Evolutionary conservation across 2,329 filamentous ascomycete genomes (phyloP).

Genomic region (Pyrenophora teres): DNA sequence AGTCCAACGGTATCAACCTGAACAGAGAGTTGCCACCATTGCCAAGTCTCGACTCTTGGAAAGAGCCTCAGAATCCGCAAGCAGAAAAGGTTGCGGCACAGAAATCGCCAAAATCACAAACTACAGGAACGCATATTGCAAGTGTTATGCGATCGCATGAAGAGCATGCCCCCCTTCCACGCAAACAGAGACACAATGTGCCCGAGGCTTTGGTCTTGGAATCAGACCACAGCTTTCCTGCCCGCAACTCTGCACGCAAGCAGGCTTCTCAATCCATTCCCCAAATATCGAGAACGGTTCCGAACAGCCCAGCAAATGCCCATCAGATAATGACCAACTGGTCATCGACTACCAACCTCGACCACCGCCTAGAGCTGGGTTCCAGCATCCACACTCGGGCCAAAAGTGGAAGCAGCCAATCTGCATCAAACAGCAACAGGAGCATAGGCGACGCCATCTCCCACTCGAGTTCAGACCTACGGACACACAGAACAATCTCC

Average conservation of each 20-base stretch:
- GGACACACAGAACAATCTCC: constrained; percentile 12
- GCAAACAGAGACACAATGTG: constrained; percentile 35
- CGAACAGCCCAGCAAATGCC: constrained; percentile 11
- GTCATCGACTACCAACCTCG: constrained; percentile 29
- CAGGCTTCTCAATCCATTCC: constrained; percentile 14
- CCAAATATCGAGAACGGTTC: constrained; percentile 16
- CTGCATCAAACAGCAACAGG: constrained; percentile 26
- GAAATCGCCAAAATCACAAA: constrained; percentile 24
- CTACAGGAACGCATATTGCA: constrained; percentile 39
- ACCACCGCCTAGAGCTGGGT: constrained; percentile 21
- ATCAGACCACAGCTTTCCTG: constrained; percentile 25
- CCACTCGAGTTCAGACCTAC: constrained; percentile 39
- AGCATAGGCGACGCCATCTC: constrained; percentile 39
- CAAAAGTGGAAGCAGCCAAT: constrained; percentile 18
- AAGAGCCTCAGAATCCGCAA: constrained; percentile 24
- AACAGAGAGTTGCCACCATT: constrained; percentile 56
- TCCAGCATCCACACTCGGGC: constrained; percentile 23
- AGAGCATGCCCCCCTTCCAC: constrained; percentile 34
- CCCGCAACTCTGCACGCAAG: constrained; percentile 21
- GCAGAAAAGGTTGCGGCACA: constrained; percentile 23
- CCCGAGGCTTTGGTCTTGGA: constrained; percentile 37
- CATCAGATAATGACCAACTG: constrained; percentile 33
- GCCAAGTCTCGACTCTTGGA: constrained; percentile 52
- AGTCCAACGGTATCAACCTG: constrained; percentile 44
- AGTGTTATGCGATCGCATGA: constrained; percentile 43